Base-by-base conservation (phyloP, 2,329 filamentous ascomycete species). In the Beauveria medogensis region DNA sequence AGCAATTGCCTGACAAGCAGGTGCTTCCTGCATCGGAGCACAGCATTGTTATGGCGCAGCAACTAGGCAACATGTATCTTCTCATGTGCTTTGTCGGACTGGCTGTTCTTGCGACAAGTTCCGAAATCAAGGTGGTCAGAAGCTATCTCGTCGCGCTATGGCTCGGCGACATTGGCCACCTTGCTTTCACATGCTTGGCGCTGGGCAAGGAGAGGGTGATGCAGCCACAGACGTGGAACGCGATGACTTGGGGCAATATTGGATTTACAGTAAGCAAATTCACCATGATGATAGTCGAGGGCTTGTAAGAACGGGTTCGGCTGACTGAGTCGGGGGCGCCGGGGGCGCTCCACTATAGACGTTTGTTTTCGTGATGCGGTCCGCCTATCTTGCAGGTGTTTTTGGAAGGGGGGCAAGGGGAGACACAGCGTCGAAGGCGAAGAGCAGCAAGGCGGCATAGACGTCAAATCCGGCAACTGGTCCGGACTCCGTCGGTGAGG, bases 211-310 rank as follows among this genome's bases (percentile, higher is more conserved):
- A 82, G 10, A 74, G 74, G 40, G 78, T 83, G 52, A 64, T 82
- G 50, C 79, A 84, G 65, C 72, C 87, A 12, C 72, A 68, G 5
- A 74, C 71, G 24, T 91, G 88, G 88, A 91, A 90, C 70, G 75
- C 80, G 40, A 81, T 88, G 77, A 82, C 85, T n/a, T 89, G 85
- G 83, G 89, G 88, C 3, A 91, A 91, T 67, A 78, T 92, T 64
- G 86, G 81, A 8, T 78, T 80, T 55, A 90, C 88, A 28, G 81
- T 85, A 67, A 74, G 80, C 71, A 24, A 26, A 44, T 26, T 43
- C 9, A n/a, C 44, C 37, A 22, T 26, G 5, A 40, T 24, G 30
- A 40, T 20, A 37, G 43, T 46, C 28, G 28, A 47, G 9, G 20
- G 37, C 43, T 50, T 50, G 16, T 22, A 51, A 37, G 40, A 34